Percentiles rank a stretch among this genome's conserved stretches.
Conservation (phyloP, 2,329 filamentous ascomycete genomes). For the Ceratocystis colombiana region DNA sequence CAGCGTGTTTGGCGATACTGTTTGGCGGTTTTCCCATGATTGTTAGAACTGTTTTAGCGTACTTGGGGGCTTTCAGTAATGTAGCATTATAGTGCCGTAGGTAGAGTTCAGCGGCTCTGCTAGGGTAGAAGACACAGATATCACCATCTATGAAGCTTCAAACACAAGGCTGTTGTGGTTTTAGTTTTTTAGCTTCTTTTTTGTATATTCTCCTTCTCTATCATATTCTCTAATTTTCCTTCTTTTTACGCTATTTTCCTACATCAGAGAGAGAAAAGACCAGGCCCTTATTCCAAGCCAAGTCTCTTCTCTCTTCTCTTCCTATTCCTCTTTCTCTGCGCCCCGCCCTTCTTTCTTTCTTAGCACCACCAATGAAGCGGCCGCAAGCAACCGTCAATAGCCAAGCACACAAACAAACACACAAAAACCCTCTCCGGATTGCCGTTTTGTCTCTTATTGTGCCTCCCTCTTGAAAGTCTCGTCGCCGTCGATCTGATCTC, state of each 20-base stretch:
- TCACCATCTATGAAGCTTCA: background rate
- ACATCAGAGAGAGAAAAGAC: background rate
- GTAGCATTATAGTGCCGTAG: background rate
- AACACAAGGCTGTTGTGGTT: background rate
- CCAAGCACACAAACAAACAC: too few species aligned
- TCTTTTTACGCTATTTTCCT: background rate
- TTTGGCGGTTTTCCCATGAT: too few species aligned
- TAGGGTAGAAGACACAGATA: background rate
- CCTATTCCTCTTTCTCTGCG: background rate
- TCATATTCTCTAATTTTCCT: background rate
- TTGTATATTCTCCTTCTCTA: background rate
- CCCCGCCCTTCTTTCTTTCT: background rate
- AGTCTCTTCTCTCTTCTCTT: background rate
- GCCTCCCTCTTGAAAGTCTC: too few species aligned
- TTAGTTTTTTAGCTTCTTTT: background rate
- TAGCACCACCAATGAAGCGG: background rate
- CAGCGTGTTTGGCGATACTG: too few species aligned
- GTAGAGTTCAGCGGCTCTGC: background rate
- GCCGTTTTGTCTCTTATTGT: too few species aligned
- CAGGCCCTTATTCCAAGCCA: background rate
- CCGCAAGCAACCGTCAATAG: too few species aligned
- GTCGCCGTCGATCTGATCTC: too few species aligned
- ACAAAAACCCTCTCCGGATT: too few species aligned
- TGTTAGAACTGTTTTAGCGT: too few species aligned
- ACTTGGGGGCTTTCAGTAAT: too few species aligned